A percentile compares a stretch with the other conserved stretches of the same genome.
Evolutionary conservation across 225 moss, liverwort and hornwort genomes (phyloP).

Genomic region (Takakia lepidozioides): DNA sequence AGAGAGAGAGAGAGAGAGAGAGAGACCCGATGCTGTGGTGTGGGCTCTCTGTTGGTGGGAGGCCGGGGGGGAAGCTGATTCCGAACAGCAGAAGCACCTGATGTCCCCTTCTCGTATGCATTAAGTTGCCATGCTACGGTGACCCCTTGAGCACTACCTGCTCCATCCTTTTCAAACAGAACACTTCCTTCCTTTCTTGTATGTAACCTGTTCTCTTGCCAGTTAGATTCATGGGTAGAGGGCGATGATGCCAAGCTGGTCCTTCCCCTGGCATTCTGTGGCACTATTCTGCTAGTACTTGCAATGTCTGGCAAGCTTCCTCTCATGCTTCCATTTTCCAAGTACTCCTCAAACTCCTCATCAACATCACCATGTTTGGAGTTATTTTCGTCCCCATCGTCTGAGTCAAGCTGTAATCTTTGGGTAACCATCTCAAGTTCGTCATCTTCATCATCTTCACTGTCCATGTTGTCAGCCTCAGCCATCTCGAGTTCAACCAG

Average conservation of each 20-base stretch:
- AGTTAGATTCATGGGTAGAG: too few species aligned
- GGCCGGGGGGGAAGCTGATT: constrained; percentile 15
- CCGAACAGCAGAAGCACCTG: constrained; percentile 3
- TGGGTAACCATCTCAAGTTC: constrained; percentile 19
- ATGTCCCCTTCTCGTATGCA: constrained; percentile 11
- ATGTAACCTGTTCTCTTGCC: too few species aligned
- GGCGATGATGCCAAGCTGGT: too few species aligned
- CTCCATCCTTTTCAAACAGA: too few species aligned
- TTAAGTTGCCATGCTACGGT: constrained; percentile 17
- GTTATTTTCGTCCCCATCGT: constrained; percentile 27
- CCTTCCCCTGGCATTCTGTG: too few species aligned
- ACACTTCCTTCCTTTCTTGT: too few species aligned
- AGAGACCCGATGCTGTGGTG: too few species aligned
- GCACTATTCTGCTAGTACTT: background rate
- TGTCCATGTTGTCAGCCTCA: constrained; percentile 40
- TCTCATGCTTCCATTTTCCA: constrained; percentile 15
- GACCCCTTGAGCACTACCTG: constrained; percentile 4
- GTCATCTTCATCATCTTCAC: constrained; percentile 24
- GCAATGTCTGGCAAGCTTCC: constrained; percentile 11
- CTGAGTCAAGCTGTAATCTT: constrained; percentile 24
- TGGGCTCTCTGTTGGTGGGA: too few species aligned
- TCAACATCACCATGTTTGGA: constrained; percentile 33
- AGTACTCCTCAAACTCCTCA: constrained; percentile 18
- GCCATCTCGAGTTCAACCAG: constrained; percentile 70
- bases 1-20: too few species aligned